Percentiles rank a stretch among this genome's conserved stretches.
phyloP scores from a whole-genome alignment of 345 rosid genomes.

The Salix exigua region DNA sequence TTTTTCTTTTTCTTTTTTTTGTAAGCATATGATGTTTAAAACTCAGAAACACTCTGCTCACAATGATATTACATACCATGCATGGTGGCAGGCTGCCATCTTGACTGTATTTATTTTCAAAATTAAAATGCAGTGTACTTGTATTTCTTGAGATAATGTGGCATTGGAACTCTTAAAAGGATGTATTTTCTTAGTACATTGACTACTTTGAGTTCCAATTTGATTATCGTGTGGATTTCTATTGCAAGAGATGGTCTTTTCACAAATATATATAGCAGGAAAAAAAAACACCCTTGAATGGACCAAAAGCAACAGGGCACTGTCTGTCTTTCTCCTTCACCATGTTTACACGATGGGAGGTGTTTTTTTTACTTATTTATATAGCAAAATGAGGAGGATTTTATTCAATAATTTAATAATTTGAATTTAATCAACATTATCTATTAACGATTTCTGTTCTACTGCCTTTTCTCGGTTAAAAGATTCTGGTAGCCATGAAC shows the following conservation, averaged over 20 bases:
- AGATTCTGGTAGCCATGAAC: not conserved
- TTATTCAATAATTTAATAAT: too few relatives aligned
- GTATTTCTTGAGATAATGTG: not conserved
- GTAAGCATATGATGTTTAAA: not conserved
- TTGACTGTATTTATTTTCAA: not conserved
- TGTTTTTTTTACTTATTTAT: too few relatives aligned
- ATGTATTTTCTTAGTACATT: not conserved
- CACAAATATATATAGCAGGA: too few relatives aligned
- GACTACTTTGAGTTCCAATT: constrained; percentile 1
- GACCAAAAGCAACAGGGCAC: too few relatives aligned
- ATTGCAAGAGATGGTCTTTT: too few relatives aligned
- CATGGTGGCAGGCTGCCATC: not conserved
- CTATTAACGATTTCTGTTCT: not conserved
- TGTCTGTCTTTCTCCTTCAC: too few relatives aligned
- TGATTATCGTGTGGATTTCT: not conserved
- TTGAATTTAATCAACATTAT: too few relatives aligned
- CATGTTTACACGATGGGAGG: too few relatives aligned
- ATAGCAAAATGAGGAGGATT: too few relatives aligned
- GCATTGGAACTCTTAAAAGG: not conserved
- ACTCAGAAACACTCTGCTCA: not conserved
- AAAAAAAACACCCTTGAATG: too few relatives aligned
- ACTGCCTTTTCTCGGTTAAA: not conserved
- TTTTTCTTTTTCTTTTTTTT: not conserved
- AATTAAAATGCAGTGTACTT: not conserved
- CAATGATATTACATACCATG: not conserved